Base-by-base conservation (phyloP, 306 rosid genomes). In the Argentina anserina region DNA sequence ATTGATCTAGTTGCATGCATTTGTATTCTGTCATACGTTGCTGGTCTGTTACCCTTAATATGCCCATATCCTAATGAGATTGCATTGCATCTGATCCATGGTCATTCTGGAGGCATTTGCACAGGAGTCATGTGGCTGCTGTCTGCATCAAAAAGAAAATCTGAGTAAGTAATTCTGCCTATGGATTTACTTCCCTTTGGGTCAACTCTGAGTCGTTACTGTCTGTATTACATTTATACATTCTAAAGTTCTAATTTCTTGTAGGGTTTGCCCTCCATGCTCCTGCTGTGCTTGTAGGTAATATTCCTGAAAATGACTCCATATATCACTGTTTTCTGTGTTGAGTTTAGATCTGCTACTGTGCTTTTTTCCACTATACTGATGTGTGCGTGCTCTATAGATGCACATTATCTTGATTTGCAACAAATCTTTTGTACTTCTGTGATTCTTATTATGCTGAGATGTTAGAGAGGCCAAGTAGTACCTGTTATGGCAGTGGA, bases 11-110 rank as follows among this genome's bases (percentile, higher is more conserved):
- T 3, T 65, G 43, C 26, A 23, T 14, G 29, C 45, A 34, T 15
- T 46, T 76, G 75, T 64, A 21, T 47, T 69, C 6, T 36, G 29
- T 33, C 21, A 13, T 47, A 2, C 7, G 34, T 56, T 6, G 28
- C 3, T 40, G 42, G 46, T 74, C 3, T 12, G 33, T 73, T 53
- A n/a, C 42, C 41, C 68, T 73, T 86, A 13, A 20, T 18, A 69
- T 76, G 55, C 75, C 47, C 79, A 75, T 79, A 78, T 73, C 87
- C 91, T 92, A 88, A 92, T 85, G 90, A 79, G 64, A 73, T 80
- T 81, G 84, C 87, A 50, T 92, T 90, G 81, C 88, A 79, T 90
- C 90, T 90, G 91, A 83, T 88, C 84, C 92, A 90, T 92, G 90
- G 86, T 76, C 29, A 65, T 81, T 80, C 78, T 83, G 92, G 92